These are phyloP conservation scores for Apiotrichum gamsii DNA, from an alignment of 1,284 basidiomycete species.

Conservation along the genomic window DNA sequence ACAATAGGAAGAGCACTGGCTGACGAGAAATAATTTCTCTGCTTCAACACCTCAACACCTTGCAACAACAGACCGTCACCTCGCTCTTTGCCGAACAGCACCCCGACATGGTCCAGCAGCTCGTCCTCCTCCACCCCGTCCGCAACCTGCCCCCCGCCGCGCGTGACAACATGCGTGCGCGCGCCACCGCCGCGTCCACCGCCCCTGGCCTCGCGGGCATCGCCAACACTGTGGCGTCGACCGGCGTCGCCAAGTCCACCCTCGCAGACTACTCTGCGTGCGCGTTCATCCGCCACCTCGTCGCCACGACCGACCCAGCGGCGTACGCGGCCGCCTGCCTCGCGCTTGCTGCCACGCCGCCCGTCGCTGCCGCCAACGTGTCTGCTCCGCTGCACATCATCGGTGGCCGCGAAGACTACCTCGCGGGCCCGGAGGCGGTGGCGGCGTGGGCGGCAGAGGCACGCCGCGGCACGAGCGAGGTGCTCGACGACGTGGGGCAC, in stretches of 20 bases:
- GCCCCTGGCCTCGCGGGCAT: conserved; percentile 18
- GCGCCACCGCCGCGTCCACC: conserved; percentile 18
- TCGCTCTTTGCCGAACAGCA: conserved; percentile 22
- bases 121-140: conserved; percentile 28
- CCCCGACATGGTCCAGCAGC: conserved; percentile 22
- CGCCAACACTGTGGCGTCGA: conserved; percentile 20
- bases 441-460: conserved; percentile 18
- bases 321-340: conserved; percentile 27
- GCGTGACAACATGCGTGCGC: conserved; percentile 20
- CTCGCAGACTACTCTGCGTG: conserved; percentile 15
- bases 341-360: conserved; percentile 18
- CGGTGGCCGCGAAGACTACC: conserved; percentile 30
- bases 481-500: conserved; percentile 27
- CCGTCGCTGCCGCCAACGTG: conserved; percentile 13
- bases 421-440: conserved; percentile 19
- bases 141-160: conserved; percentile 21
- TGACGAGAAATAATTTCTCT: too few relatives aligned
- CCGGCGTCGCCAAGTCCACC: conserved; percentile 20
- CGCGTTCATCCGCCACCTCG: conserved; percentile 27
- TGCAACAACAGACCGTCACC: conserved; percentile 18
- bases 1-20: background rate
- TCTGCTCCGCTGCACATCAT: conserved; percentile 20
- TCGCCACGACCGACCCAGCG: conserved; percentile 22
- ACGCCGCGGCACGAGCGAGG: conserved; percentile 11
- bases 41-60: too few relatives aligned